These are phyloP conservation scores for Pulveroboletus ravenelii DNA, from an alignment of 768 basidiomycete genomes.

Conservation along the genomic window DNA sequence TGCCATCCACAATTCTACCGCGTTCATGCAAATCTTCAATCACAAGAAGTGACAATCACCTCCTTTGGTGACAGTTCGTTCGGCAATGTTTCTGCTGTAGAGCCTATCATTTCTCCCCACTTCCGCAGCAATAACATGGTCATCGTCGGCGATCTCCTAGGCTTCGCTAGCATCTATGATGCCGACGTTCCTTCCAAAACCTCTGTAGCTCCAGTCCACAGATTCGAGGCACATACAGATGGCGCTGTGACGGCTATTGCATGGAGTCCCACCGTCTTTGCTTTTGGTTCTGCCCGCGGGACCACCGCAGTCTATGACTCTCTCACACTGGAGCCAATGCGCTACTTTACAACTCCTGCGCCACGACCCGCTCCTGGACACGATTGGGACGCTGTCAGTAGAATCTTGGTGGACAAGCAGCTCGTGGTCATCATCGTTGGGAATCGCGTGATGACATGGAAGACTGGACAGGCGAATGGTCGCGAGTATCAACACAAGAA, in stretches of 20 bases:
- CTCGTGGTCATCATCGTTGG: conserved; percentile 58
- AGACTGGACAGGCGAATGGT: conserved; percentile 43
- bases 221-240: conserved; percentile 62
- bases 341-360: conserved; percentile 49
- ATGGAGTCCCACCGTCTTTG: conserved; percentile 55
- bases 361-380: conserved; percentile 31
- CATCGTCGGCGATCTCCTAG: conserved; percentile 60
- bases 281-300: conserved; percentile 63
- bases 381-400: conserved; percentile 43
- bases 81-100: conserved; percentile 47
- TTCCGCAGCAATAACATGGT: conserved; percentile 47
- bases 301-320: conserved; percentile 60
- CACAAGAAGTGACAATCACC: conserved; percentile 30
- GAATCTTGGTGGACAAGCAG: conserved; percentile 53
- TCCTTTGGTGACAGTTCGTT: conserved; percentile 50
- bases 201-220: conserved; percentile 34
- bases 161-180: conserved; percentile 58
- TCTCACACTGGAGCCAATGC: conserved; percentile 53
- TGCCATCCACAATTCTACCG: conserved; percentile 52
- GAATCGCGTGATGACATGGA: conserved; percentile 63
- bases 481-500: conserved; percentile 31
- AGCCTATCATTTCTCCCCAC: conserved; percentile 40
- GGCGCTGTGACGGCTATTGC: conserved; percentile 60
- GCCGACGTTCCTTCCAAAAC: conserved; percentile 32
- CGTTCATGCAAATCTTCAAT: conserved; percentile 34